Evolutionary conservation across 331 rosid genomes (phyloP).

Genomic region (Cydonia oblonga): DNA sequence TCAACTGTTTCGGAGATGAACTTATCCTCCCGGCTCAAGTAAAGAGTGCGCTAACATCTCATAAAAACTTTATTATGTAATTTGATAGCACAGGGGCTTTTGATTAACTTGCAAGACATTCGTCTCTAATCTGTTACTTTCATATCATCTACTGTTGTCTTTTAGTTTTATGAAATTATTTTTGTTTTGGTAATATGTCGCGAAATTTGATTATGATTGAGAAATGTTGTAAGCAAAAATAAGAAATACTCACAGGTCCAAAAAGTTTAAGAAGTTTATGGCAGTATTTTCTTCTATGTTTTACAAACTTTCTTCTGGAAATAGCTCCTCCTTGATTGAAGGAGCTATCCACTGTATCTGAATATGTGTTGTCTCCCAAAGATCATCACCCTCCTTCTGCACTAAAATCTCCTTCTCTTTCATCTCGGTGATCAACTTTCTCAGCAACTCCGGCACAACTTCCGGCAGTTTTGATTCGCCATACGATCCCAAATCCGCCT

Average conservation of each 20-base stretch:
- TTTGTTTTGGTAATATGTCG: neutral
- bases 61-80: too few relatives aligned
- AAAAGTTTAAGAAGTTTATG: too few relatives aligned
- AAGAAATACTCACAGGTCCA: too few relatives aligned
- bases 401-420: constrained; percentile 46
- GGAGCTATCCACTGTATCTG: constrained; percentile 97
- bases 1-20: neutral
- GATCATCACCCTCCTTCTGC: constrained; percentile 58
- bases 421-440: constrained; percentile 56
- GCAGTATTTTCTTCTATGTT: too few relatives aligned
- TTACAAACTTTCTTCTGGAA: constrained; percentile 38
- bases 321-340: constrained; percentile 62
- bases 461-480: constrained; percentile 51
- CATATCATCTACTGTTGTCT: neutral
- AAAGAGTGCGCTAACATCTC: too few relatives aligned
- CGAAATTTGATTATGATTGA: too few relatives aligned
- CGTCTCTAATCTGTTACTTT: neutral
- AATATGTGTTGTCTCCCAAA: constrained; percentile 68
- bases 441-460: constrained; percentile 52
- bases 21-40: too few relatives aligned
- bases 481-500: constrained; percentile 65
- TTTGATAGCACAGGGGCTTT: neutral
- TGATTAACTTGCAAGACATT: neutral
- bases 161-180: neutral
- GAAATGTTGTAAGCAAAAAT: too few relatives aligned